Percentiles rank a stretch among this genome's conserved stretches.
phyloP scores from a whole-genome alignment of 805 yeast genomes.

The Ascoidea rubescens region DNA sequence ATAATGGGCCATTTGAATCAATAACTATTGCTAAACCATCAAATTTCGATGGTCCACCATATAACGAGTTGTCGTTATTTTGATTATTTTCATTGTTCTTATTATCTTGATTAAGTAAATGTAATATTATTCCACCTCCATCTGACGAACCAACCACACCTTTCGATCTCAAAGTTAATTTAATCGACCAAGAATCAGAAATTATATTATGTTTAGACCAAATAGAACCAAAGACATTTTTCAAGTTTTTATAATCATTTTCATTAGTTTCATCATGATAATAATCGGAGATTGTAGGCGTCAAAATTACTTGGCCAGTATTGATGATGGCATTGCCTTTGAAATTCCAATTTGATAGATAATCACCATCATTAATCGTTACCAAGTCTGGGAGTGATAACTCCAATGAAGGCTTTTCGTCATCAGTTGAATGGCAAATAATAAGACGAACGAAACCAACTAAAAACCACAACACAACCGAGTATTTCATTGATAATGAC shows the following conservation, averaged over 20 bases:
- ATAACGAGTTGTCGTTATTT: slow-evolving; percentile 21
- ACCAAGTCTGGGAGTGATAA: neutral
- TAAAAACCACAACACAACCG: too few relatives aligned
- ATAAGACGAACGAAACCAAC: too few relatives aligned
- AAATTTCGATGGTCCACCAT: slow-evolving; percentile 41
- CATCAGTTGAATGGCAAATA: neutral
- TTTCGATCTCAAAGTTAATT: slow-evolving; percentile 46
- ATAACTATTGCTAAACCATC: slow-evolving; percentile 54
- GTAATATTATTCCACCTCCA: slow-evolving; percentile 49
- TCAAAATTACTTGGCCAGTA: neutral
- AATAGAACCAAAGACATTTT: slow-evolving; percentile 23
- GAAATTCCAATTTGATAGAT: neutral
- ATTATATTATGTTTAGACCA: slow-evolving; percentile 25
- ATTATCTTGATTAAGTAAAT: slow-evolving; percentile 21
- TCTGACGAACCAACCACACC: slow-evolving; percentile 34
- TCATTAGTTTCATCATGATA: neutral
- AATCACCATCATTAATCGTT: neutral
- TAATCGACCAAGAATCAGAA: slow-evolving; percentile 37
- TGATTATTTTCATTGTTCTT: slow-evolving; percentile 6
- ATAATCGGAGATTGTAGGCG: neutral
- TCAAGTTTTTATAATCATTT: neutral
- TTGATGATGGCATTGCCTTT: neutral
- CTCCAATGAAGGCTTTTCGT: neutral
- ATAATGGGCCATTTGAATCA: slow-evolving; percentile 33
- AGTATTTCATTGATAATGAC: too few relatives aligned